Evolutionary conservation across 345 rosid genomes (phyloP).

Genomic region (Eucalyptus polybractea): DNA sequence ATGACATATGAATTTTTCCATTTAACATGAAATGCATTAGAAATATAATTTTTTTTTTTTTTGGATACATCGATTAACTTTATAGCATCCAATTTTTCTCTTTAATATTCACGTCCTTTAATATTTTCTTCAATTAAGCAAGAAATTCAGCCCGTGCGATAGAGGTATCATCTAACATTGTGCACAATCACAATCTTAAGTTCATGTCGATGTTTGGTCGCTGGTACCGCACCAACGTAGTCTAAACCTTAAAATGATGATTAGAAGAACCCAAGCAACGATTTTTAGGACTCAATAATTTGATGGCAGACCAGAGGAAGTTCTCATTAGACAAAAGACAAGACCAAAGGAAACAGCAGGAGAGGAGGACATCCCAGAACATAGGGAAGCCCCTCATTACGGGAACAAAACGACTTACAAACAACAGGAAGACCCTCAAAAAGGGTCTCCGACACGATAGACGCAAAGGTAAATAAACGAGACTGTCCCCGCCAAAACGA

Average conservation of each 20-base stretch:
- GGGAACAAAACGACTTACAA: background rate
- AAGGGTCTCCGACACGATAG: background rate
- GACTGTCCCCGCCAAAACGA: background rate
- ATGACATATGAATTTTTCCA: background rate
- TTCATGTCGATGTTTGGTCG: background rate
- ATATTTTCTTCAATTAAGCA: background rate
- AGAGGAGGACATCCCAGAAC: background rate
- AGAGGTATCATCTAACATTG: background rate
- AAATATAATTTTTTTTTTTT: background rate
- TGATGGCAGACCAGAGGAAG: background rate
- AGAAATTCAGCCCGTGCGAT: rapidly evolving
- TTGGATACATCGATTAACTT: background rate
- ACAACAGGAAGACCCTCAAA: background rate
- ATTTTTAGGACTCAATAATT: background rate
- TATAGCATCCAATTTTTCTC: background rate
- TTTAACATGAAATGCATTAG: background rate
- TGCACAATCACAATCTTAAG: background rate
- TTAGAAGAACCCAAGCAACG: background rate
- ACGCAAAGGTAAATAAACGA: background rate
- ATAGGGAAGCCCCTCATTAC: background rate
- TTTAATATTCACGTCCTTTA: background rate
- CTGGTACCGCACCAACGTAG: rapidly evolving
- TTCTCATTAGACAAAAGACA: background rate
- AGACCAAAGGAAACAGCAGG: background rate
- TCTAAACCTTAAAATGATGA: background rate